Conservation (phyloP, 2,329 filamentous ascomycete genomes). For the Stylonectria norvegica region DNA sequence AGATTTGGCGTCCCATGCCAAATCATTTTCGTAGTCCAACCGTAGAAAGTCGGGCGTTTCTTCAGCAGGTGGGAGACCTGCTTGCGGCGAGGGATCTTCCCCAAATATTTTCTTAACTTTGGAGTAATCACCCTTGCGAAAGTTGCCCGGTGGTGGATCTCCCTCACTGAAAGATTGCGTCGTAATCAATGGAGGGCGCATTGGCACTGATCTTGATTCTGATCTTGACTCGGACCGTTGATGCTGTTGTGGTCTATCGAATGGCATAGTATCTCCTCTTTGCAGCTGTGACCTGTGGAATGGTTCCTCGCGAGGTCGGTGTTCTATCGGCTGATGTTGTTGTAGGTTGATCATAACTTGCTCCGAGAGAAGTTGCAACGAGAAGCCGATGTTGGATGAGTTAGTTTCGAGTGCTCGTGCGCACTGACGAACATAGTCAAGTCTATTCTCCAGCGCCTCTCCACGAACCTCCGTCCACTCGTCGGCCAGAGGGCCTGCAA, state of each 20-base stretch:
- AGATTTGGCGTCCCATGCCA: slow-evolving; percentile 84
- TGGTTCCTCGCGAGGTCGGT: slow-evolving; percentile 43
- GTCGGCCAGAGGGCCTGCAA: slow-evolving; percentile 87
- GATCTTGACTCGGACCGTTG: too few relatives aligned
- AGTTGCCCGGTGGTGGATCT: slow-evolving; percentile 47
- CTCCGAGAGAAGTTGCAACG: slow-evolving; percentile 81
- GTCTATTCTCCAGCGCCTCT: slow-evolving; percentile 80
- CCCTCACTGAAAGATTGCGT: slow-evolving; percentile 66
- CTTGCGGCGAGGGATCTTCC: slow-evolving; percentile 56
- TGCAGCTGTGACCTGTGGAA: slow-evolving; percentile 47
- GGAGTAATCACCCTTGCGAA: slow-evolving; percentile 58
- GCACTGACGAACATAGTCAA: slow-evolving; percentile 75
- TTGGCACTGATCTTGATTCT: slow-evolving; percentile 48
- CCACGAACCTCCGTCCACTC: slow-evolving; percentile 94
- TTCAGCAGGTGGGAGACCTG: slow-evolving; percentile 53
- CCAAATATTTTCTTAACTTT: slow-evolving; percentile 66
- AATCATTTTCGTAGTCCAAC: slow-evolving; percentile 83
- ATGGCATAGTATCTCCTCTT: slow-evolving; percentile 57
- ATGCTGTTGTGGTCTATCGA: slow-evolving; percentile 52
- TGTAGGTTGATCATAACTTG: slow-evolving; percentile 61
- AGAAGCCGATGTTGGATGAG: slow-evolving; percentile 82
- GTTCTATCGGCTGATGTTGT: slow-evolving; percentile 41
- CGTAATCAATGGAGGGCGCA: slow-evolving; percentile 47
- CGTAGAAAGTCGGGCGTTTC: slow-evolving; percentile 81
- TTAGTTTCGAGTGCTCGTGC: slow-evolving; percentile 80